These are phyloP conservation scores for Epipyxis sp. DNA, from an alignment of 108 stramenopile genomes.

Conservation along the genomic window DNA sequence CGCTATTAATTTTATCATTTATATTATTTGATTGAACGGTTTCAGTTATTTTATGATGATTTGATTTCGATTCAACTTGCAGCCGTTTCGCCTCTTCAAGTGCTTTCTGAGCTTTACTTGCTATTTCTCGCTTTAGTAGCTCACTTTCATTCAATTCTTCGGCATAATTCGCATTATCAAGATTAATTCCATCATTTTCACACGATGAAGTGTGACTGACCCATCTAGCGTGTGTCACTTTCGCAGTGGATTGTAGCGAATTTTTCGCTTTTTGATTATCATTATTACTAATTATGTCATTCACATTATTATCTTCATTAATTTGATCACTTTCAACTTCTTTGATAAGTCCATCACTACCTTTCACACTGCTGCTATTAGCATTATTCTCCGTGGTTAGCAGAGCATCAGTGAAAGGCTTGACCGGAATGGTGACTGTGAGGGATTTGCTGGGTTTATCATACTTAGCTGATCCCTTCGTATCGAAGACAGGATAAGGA, in stretches of 20 bases:
- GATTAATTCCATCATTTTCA: not conserved
- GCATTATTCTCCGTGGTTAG: not conserved
- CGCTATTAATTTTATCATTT: not conserved
- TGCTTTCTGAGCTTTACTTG: not conserved
- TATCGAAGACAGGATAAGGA: constrained; percentile 37
- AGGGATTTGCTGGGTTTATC: constrained; percentile 30
- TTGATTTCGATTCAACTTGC: not conserved
- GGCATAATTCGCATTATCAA: not conserved
- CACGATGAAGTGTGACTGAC: not conserved
- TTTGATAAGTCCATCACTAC: not conserved
- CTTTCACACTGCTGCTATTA: not conserved
- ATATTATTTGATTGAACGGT: not conserved
- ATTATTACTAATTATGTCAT: not conserved
- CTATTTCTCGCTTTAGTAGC: no score
- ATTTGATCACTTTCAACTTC: not conserved
- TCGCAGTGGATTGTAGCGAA: not conserved
- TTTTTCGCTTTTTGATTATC: not conserved
- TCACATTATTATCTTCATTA: not conserved
- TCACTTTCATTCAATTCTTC: constrained; percentile 9
- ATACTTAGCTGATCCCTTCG: constrained; percentile 31
- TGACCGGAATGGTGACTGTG: constrained; percentile 29
- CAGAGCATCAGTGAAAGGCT: not conserved
- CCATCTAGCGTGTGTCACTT: not conserved
- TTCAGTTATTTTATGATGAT: not conserved
- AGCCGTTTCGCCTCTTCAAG: not conserved